These are phyloP conservation scores for Solanum bulbocastanum DNA, from an alignment of 257 asterid genomes.

Conservation along the genomic window DNA sequence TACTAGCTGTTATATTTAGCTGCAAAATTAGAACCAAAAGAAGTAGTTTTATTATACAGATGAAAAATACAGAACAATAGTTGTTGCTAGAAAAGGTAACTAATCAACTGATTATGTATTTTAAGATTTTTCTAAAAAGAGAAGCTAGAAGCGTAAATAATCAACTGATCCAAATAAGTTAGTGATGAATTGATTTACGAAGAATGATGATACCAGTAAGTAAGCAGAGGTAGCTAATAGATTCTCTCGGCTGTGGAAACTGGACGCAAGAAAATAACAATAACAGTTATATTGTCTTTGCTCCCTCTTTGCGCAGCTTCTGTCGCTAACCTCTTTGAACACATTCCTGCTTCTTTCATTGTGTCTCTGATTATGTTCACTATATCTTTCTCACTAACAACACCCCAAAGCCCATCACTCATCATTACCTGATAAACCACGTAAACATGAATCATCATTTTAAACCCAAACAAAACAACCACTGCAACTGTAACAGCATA, in stretches of 20 bases:
- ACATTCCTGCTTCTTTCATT: slow-evolving; percentile 88
- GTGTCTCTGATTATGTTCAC: slow-evolving; percentile 70
- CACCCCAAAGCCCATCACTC: slow-evolving; percentile 93
- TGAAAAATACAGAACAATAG: not conserved
- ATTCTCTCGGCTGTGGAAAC: slow-evolving; percentile 88
- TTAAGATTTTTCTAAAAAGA: not conserved
- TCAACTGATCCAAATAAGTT: not conserved
- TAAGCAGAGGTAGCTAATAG: slow-evolving; percentile 22
- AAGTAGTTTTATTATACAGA: not conserved
- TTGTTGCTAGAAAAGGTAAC: not conserved
- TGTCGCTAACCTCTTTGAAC: slow-evolving; percentile 83
- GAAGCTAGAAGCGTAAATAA: too few relatives aligned
- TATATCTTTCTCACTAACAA: slow-evolving; percentile 53
- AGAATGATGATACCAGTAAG: not conserved
- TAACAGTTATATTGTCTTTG: slow-evolving; percentile 78
- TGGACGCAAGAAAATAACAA: slow-evolving; percentile 66
- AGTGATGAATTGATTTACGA: not conserved
- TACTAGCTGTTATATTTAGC: too few relatives aligned
- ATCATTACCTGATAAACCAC: slow-evolving; percentile 59
- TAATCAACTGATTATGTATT: not conserved
- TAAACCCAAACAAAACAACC: not conserved
- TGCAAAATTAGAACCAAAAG: too few relatives aligned
- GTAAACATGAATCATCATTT: not conserved
- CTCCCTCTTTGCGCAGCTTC: slow-evolving; percentile 85
- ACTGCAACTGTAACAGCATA: not conserved